These are phyloP conservation scores for Alternaria sp. DNA, from an alignment of 2,329 filamentous ascomycete genomes.

Conservation along the genomic window DNA sequence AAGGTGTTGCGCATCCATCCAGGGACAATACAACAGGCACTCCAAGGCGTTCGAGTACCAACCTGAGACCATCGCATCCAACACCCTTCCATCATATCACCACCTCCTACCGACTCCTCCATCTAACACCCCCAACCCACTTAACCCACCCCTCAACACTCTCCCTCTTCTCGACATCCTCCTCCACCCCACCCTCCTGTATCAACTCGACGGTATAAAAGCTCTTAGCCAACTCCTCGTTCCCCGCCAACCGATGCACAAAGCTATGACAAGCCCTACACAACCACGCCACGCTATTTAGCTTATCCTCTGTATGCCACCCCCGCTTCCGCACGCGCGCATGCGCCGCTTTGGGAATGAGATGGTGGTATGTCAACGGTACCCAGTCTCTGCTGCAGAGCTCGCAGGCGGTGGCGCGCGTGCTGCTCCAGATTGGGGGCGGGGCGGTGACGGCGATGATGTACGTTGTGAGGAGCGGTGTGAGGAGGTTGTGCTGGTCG, in stretches of 20 bases:
- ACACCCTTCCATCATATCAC: too few species aligned
- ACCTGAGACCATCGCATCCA: background rate
- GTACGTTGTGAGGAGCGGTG: constrained; percentile 69
- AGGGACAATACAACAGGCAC: background rate
- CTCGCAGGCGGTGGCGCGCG: constrained; percentile 68
- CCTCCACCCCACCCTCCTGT: constrained; percentile 74
- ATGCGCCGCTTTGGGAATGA: constrained; percentile 81
- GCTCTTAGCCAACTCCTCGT: constrained; percentile 77
- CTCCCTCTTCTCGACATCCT: constrained; percentile 64
- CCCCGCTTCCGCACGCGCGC: constrained; percentile 76
- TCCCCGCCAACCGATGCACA: constrained; percentile 75
- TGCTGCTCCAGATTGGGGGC: constrained; percentile 68
- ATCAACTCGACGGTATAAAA: constrained; percentile 77
- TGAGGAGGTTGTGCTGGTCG: constrained; percentile 62
- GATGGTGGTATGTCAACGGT: constrained; percentile 80
- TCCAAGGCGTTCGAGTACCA: background rate
- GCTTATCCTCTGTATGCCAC: constrained; percentile 76
- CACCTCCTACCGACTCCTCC: constrained; percentile 65
- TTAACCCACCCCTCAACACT: constrained; percentile 73
- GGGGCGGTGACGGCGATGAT: constrained; percentile 63
- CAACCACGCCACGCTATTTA: constrained; percentile 85
- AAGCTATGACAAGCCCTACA: constrained; percentile 84
- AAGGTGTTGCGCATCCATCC: background rate
- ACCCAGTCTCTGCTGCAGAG: constrained; percentile 78
- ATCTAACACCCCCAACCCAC: constrained; percentile 76